Percentiles rank a stretch among this genome's conserved stretches.
These are phyloP conservation scores for Talaromyces verruculosus DNA, from an alignment of 2,329 filamentous ascomycete species.

Conservation along the genomic window DNA sequence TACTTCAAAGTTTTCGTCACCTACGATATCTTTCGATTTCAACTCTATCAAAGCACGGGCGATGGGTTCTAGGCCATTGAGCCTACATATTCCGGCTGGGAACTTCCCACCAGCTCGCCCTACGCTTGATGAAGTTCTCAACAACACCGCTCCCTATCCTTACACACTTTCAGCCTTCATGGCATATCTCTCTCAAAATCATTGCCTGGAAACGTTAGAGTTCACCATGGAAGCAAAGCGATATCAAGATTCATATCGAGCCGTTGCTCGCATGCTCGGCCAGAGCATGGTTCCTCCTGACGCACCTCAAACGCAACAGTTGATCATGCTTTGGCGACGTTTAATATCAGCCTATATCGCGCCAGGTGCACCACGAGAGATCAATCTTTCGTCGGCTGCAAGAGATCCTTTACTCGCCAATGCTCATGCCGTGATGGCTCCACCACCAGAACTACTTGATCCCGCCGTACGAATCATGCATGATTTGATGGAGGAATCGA, in stretches of 20 bases:
- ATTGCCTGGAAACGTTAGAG: constrained; percentile 93
- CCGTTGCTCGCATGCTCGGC: constrained; percentile 54
- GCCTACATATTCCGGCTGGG: constrained; percentile 43
- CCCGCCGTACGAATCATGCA: constrained; percentile 84
- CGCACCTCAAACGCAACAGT: constrained; percentile 62
- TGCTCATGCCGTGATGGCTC: constrained; percentile 57
- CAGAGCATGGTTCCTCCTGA: constrained; percentile 52
- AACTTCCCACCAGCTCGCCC: constrained; percentile 57
- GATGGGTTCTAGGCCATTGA: constrained; percentile 48
- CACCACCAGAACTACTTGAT: constrained; percentile 75
- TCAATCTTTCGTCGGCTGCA: constrained; percentile 84
- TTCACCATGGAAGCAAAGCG: constrained; percentile 93
- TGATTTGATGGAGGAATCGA: constrained; percentile 96
- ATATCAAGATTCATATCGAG: constrained; percentile 69
- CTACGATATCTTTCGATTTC: constrained; percentile 45
- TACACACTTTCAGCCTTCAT: constrained; percentile 93
- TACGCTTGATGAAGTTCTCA: constrained; percentile 80
- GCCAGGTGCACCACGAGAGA: constrained; percentile 79
- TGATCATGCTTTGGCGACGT: constrained; percentile 81
- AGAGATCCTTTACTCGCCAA: constrained; percentile 74
- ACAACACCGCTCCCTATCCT: constrained; percentile 79
- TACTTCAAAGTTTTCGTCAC: constrained; percentile 46
- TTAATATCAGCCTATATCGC: constrained; percentile 87
- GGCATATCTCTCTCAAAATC: constrained; percentile 94
- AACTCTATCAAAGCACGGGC: constrained; percentile 39